phyloP scores from a whole-genome alignment of 2,329 filamentous ascomycete genomes.

The Chaetomium sp. region DNA sequence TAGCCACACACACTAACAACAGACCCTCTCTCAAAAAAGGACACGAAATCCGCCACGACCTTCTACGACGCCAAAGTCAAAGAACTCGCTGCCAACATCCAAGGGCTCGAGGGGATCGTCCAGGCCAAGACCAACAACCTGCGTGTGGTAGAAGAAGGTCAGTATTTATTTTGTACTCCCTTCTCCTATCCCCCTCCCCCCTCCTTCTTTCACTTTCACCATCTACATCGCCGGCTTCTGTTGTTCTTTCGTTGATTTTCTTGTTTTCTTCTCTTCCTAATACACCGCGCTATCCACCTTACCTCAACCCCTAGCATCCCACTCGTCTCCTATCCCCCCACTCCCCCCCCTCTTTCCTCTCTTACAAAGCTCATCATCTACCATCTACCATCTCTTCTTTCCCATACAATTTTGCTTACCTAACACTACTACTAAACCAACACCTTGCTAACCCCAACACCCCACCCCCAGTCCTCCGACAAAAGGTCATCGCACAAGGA shows the following conservation, averaged over 20 bases:
- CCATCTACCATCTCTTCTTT: no score
- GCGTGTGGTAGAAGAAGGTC: constrained; percentile 82
- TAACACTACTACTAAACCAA: no score
- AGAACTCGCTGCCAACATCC: constrained; percentile 46
- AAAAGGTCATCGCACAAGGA: constrained; percentile 31
- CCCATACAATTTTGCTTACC: no score
- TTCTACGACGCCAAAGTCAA: constrained; percentile 54
- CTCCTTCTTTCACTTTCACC: background rate
- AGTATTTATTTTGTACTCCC: constrained; percentile 1
- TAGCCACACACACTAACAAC: background rate
- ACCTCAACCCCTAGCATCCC: no score
- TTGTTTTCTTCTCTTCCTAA: no score
- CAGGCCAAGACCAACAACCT: constrained; percentile 75
- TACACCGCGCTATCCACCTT: no score
- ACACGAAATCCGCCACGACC: constrained; percentile 45
- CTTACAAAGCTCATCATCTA: no score
- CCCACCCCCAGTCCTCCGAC: constrained; percentile 30
- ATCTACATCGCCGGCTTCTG: background rate
- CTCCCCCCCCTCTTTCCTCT: no score
- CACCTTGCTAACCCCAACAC: no score
- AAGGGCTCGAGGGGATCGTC: constrained; percentile 51
- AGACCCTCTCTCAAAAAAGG: constrained; percentile 29
- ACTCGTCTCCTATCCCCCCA: no score
- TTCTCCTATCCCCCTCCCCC: background rate
- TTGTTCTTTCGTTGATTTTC: background rate